Percentiles rank a stretch among this genome's conserved stretches.
These are phyloP conservation scores for Pseudovirgaria hyperparasitica DNA, from an alignment of 2,329 filamentous ascomycete species.

Conservation along the genomic window DNA sequence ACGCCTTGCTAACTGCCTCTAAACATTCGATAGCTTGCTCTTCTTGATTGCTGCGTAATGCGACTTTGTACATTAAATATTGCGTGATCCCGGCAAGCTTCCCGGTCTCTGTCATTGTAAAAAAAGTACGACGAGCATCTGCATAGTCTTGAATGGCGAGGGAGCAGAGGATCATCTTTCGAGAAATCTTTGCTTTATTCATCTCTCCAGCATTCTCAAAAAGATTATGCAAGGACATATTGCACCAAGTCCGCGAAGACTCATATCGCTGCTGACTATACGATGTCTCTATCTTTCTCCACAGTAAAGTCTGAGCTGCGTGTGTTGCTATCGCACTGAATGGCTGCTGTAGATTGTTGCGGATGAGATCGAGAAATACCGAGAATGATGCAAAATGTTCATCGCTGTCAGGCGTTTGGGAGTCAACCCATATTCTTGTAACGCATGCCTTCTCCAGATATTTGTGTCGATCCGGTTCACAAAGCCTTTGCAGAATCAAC, in stretches of 20 bases:
- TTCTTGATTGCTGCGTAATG: constrained; percentile 45
- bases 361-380: constrained; percentile 34
- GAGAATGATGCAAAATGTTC: constrained; percentile 26
- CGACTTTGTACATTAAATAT: constrained; percentile 65
- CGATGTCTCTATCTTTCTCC: constrained; percentile 59
- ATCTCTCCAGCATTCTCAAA: constrained; percentile 53
- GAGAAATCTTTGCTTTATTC: constrained; percentile 58
- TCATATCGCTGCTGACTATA: constrained; percentile 41
- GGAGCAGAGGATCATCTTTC: constrained; percentile 62
- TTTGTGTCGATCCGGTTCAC: constrained; percentile 34
- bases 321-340: constrained; percentile 50
- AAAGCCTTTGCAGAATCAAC: constrained; percentile 47
- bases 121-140: constrained; percentile 42
- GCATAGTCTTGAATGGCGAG: constrained; percentile 45
- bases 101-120: constrained; percentile 44
- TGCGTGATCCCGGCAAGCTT: constrained; percentile 52
- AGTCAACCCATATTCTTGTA: constrained; percentile 53
- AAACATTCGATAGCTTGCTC: constrained; percentile 53
- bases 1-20: constrained; percentile 41
- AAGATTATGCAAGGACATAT: constrained; percentile 49
- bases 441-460: constrained; percentile 62
- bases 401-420: constrained; percentile 28
- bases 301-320: constrained; percentile 60
- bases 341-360: constrained; percentile 30
- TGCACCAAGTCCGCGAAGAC: constrained; percentile 57